These are phyloP conservation scores for Corinectria fuckeliana DNA, from an alignment of 2,329 filamentous ascomycete genomes.

Conservation along the genomic window DNA sequence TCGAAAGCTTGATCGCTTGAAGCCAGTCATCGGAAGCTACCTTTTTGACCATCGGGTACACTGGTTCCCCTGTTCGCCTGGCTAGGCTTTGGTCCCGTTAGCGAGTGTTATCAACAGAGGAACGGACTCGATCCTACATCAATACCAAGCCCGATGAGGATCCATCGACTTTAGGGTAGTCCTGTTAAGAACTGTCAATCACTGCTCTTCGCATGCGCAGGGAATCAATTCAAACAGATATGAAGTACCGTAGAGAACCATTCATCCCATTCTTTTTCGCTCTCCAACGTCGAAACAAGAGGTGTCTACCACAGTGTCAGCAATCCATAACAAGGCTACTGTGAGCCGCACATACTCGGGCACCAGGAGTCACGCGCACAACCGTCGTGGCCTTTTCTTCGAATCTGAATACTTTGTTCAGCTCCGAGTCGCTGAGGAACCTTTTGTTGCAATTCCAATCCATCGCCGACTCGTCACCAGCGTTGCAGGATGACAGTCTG, in stretches of 20 bases:
- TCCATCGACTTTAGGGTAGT: constrained; percentile 4
- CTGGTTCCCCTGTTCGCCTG: not conserved
- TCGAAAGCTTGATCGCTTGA: not conserved
- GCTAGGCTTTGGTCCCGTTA: not conserved
- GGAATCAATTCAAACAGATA: not conserved
- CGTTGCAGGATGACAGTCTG: not conserved
- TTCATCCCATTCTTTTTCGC: not conserved
- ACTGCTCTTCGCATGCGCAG: no score
- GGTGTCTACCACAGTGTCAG: not conserved
- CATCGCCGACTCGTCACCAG: not conserved
- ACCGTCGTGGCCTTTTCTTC: not conserved
- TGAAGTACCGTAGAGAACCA: constrained; percentile 11
- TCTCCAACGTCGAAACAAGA: constrained; percentile 1
- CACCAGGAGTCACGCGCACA: not conserved
- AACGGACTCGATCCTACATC: not conserved
- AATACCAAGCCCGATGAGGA: not conserved
- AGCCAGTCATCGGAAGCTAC: not conserved
- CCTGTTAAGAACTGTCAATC: not conserved
- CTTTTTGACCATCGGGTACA: not conserved
- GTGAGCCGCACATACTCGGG: not conserved
- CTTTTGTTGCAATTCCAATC: not conserved
- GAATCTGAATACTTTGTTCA: not conserved
- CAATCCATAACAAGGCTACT: not conserved
- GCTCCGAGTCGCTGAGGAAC: not conserved
- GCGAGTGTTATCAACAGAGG: not conserved